phyloP scores from a whole-genome alignment of 1,284 basidiomycete species.

The Farysia itapuensis region DNA sequence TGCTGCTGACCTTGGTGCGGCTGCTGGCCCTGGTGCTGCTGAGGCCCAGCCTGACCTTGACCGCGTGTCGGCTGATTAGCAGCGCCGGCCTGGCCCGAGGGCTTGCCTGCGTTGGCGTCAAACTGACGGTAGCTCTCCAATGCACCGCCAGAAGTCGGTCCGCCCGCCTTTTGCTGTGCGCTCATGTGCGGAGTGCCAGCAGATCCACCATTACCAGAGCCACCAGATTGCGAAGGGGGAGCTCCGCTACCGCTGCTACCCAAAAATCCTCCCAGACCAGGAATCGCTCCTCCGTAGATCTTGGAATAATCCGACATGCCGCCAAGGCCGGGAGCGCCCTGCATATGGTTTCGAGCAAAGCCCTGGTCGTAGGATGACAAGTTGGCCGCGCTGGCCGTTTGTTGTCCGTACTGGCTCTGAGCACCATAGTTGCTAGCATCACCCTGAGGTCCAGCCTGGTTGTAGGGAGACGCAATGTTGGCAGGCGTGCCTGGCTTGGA shows the following conservation, averaged over 20 bases:
- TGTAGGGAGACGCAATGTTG: constrained; percentile 54
- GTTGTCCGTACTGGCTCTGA: constrained; percentile 47
- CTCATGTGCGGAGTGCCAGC: constrained; percentile 36
- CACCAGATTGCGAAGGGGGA: constrained; percentile 37
- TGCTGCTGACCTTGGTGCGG: constrained; percentile 29
- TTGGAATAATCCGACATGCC: constrained; percentile 51
- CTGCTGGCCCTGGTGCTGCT: constrained; percentile 31
- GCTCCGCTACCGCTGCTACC: constrained; percentile 24
- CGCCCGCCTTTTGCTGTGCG: constrained; percentile 37
- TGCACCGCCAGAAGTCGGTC: constrained; percentile 29
- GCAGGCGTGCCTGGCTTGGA: constrained; percentile 53
- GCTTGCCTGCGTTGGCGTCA: constrained; percentile 33
- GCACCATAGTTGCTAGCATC: constrained; percentile 41
- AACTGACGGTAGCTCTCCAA: constrained; percentile 41
- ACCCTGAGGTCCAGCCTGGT: constrained; percentile 30
- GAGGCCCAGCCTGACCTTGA: constrained; percentile 41
- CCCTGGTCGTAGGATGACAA: constrained; percentile 52
- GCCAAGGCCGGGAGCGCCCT: constrained; percentile 33
- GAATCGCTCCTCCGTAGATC: constrained; percentile 49
- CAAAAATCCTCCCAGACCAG: constrained; percentile 45
- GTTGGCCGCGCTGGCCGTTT: constrained; percentile 27
- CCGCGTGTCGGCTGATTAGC: constrained; percentile 24
- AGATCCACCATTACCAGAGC: constrained; percentile 10
- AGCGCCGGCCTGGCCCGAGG: constrained; percentile 10
- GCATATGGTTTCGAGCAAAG: constrained; percentile 42